Percentiles rank a stretch among this genome's conserved stretches.
These are phyloP conservation scores for Leishmania turanica DNA, from an alignment of 208 protist species.

Conservation along the genomic window DNA sequence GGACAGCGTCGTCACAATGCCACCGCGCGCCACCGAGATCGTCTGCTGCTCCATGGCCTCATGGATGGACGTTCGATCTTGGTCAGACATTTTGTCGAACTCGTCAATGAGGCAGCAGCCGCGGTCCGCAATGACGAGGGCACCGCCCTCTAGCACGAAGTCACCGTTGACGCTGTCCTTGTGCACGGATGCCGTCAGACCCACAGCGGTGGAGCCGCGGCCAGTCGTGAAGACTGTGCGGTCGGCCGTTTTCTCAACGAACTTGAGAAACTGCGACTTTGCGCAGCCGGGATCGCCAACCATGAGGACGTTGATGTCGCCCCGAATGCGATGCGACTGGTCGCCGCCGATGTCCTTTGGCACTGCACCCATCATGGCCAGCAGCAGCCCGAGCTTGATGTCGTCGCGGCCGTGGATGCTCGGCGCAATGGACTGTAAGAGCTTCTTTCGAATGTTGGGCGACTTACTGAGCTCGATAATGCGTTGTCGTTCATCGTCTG, in stretches of 20 bases:
- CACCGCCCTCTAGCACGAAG: conserved; percentile 99
- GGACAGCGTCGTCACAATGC: conserved; percentile 99
- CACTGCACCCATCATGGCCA: conserved; percentile 98
- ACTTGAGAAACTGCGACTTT: conserved; percentile 99
- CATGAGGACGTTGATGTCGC: conserved; percentile 99
- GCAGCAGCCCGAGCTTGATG: conserved; percentile 98
- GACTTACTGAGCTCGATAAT: conserved; percentile 93
- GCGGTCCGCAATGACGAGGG: conserved; percentile 99
- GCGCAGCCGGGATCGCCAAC: conserved; percentile 99
- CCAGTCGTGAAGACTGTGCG: conserved; percentile 99
- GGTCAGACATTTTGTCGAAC: conserved; percentile 99
- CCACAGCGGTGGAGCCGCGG: conserved; percentile 98
- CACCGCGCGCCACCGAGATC: conserved; percentile 99
- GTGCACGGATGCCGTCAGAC: conserved; percentile 98
- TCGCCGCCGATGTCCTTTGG: conserved; percentile 93
- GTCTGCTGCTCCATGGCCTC: conserved; percentile 99
- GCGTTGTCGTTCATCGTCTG: conserved; percentile 83
- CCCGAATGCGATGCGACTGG: conserved; percentile 97
- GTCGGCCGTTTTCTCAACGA: conserved; percentile 98
- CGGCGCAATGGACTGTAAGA: conserved; percentile 98
- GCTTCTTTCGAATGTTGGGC: conserved; percentile 86
- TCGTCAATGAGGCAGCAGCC: conserved; percentile 99
- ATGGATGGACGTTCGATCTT: conserved; percentile 98
- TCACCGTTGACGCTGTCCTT: conserved; percentile 98
- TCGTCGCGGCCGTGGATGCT: conserved; percentile 99